A percentile compares a stretch with the other conserved stretches of the same genome.
Conservation (phyloP, 2,329 filamentous ascomycete genomes). For the Teratosphaeria nubilosa region DNA sequence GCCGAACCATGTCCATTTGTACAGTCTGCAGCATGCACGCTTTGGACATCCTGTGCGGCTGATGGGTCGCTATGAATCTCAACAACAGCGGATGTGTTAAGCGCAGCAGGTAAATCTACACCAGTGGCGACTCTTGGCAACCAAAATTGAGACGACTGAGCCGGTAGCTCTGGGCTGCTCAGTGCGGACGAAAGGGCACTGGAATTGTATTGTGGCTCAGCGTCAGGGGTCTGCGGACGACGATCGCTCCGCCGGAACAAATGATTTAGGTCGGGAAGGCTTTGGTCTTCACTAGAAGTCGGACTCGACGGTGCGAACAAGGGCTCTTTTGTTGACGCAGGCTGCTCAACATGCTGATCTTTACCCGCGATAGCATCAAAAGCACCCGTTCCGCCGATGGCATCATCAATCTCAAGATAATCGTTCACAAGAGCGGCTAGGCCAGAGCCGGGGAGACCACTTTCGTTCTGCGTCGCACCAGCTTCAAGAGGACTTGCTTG, state of each 20-base stretch:
- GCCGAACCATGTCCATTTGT: neutral
- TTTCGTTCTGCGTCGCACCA: neutral
- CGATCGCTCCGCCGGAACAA: neutral
- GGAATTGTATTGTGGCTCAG: neutral
- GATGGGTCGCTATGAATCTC: neutral
- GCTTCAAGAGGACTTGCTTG: neutral
- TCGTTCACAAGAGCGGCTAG: neutral
- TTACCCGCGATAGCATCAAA: neutral
- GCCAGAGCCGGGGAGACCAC: neutral
- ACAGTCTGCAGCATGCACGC: neutral
- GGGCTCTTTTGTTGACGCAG: neutral
- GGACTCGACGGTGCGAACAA: neutral
- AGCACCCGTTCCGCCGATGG: too few relatives aligned
- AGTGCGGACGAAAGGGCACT: conserved; percentile 15
- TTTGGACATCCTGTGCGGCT: neutral
- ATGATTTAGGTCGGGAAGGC: conserved; percentile 3
- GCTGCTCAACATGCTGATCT: neutral
- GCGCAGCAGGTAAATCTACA: neutral
- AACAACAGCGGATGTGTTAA: neutral
- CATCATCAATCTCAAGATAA: neutral
- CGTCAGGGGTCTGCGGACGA: neutral
- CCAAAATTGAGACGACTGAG: neutral
- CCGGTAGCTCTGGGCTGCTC: conserved; percentile 16
- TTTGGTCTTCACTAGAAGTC: neutral
- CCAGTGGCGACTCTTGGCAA: neutral